Conservation (phyloP, 352 stramenopile genomes). For the Globisporangium megalacanthum region DNA sequence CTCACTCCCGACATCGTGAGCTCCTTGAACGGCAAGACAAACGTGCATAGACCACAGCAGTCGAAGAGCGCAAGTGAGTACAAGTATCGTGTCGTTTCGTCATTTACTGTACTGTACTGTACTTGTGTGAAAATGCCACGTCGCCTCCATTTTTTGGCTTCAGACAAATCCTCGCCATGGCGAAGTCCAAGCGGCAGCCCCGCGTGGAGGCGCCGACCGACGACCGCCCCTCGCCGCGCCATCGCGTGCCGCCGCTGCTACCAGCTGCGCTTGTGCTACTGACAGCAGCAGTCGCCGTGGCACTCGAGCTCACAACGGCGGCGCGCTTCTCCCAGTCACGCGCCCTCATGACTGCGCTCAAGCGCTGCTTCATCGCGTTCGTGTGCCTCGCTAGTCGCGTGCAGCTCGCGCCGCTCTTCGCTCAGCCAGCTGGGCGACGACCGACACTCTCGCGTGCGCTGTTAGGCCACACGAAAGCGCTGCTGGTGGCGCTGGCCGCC, state of each 20-base stretch:
- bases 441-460: constrained; percentile 30
- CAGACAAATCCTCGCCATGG: too few species aligned
- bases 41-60: too few species aligned
- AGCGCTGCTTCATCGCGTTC: constrained; percentile 54
- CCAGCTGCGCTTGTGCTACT: constrained; percentile 33
- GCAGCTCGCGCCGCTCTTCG: constrained; percentile 42
- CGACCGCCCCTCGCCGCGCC: neutral
- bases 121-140: too few species aligned
- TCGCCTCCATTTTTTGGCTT: too few species aligned
- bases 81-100: too few species aligned
- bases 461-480: constrained; percentile 30
- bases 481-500: constrained; percentile 45
- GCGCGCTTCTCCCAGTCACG: constrained; percentile 41
- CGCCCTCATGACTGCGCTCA: constrained; percentile 36
- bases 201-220: too few species aligned
- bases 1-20: too few species aligned
- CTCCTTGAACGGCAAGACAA: too few species aligned
- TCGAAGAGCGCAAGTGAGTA: too few species aligned
- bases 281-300: constrained; percentile 33
- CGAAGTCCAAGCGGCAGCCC: too few species aligned
- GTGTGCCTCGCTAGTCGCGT: constrained; percentile 45
- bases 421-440: constrained; percentile 21
- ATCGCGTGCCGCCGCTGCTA: constrained; percentile 10
- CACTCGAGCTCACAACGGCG: constrained; percentile 51
- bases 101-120: too few species aligned